Evolutionary conservation across 129 eudicot species (phyloP), one percentile per base, ranked within the genome.

Genomic region (Arctium minus): DNA sequence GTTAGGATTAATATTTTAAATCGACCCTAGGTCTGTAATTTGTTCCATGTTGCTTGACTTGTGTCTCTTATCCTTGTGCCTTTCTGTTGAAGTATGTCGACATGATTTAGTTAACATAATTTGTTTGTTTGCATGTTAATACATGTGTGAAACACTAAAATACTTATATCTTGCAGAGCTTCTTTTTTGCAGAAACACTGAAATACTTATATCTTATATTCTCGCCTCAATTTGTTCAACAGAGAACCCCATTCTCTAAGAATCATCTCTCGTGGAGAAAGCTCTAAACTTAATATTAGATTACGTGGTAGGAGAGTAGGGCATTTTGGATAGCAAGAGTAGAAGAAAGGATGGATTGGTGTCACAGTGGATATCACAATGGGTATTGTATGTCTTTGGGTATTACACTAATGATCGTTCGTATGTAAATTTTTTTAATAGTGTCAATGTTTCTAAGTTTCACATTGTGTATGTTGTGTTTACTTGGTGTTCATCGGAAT

Each of bases 211-310:
- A 96, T 87, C 99, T 96, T 73, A 91, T 96, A 31, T 96, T 91
- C 76, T 91, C 99, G 71, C 99, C 99, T 29, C 81, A 97, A 60
- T 87, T 96, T 9, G 97, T 93, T 96, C 85, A 96, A 96, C 88
- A 96, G 98, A 31, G 99, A 96, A 87, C 98, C 99, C 11, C 99
- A 96, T 83, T 98, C 99, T 2, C 75, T 96, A 72, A 91, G 79
- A 80, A 93, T 96, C 17, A 91, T 93, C 15, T 62, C 94, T 22
- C 93, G 99, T 29, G 78, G 79, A 36, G 82, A 72, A 29, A 75
- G 29, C 36, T 82, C 22, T 13, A 79, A 86, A 11, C 85, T 78
- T 46, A 79, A 79, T 40, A 79, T 70, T 32, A 81, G 90, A 78
- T 65, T 75, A 44, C 98, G 88, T 60, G 88, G 88, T 44, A 90